phyloP scores from a whole-genome alignment of 2,329 filamentous ascomycete genomes.

The Talaromyces funiculosus region DNA sequence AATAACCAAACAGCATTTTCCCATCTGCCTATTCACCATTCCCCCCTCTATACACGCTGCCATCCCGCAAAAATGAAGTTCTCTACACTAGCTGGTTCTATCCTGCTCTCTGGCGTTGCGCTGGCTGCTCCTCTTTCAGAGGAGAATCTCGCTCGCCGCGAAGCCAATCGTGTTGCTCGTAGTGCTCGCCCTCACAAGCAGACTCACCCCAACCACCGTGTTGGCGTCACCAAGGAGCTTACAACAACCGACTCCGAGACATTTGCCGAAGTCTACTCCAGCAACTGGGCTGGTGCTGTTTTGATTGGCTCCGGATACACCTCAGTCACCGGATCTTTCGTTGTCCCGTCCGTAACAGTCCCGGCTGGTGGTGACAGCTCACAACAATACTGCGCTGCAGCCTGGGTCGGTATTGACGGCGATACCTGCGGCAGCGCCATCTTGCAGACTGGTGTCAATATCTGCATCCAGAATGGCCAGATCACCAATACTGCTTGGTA shows the following conservation, averaged over 20 bases:
- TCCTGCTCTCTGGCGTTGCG: constrained; percentile 8
- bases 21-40: not conserved
- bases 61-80: constrained; percentile 6
- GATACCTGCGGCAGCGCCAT: constrained; percentile 52
- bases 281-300: constrained; percentile 58
- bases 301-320: constrained; percentile 49
- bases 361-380: constrained; percentile 39
- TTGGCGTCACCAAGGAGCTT: not conserved
- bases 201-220: constrained; percentile 6
- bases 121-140: constrained; percentile 10
- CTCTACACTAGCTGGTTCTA: not conserved
- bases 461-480: constrained; percentile 38
- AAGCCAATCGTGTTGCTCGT: constrained; percentile 3
- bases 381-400: constrained; percentile 34
- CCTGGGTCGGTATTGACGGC: constrained; percentile 59
- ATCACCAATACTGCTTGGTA: constrained; percentile 54
- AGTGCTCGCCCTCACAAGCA: not conserved
- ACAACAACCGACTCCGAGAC: not conserved
- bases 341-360: constrained; percentile 45
- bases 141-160: constrained; percentile 7
- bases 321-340: constrained; percentile 41
- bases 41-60: not conserved
- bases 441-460: constrained; percentile 55
- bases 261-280: constrained; percentile 36
- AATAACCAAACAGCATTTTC: not conserved